Evolutionary conservation across 768 basidiomycete species (phyloP).

Genomic region (Calocera cornea): DNA sequence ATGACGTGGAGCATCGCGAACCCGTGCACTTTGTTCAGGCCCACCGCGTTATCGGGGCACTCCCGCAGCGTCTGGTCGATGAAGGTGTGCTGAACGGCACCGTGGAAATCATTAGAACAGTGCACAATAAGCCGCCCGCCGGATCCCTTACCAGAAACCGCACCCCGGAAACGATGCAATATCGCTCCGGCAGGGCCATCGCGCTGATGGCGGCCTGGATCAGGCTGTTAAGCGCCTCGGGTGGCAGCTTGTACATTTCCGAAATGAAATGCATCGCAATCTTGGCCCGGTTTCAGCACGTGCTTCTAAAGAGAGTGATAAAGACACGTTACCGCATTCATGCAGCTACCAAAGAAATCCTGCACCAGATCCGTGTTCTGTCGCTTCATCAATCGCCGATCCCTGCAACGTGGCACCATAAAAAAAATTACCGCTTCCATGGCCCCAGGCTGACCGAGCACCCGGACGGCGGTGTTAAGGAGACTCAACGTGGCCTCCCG

Average conservation of each 20-base stretch:
- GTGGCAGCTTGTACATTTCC: slow-evolving; percentile 46
- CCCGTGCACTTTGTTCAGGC: slow-evolving; percentile 44
- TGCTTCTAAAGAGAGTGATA: slow-evolving; percentile 40
- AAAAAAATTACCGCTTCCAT: slow-evolving; percentile 55
- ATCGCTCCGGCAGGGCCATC: slow-evolving; percentile 64
- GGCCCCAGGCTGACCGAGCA: slow-evolving; percentile 42
- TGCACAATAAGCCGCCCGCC: not conserved
- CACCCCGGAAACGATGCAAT: slow-evolving; percentile 68
- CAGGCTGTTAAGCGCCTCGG: slow-evolving; percentile 48
- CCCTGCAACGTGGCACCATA: not conserved
- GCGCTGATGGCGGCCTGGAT: slow-evolving; percentile 56
- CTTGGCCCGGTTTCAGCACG: slow-evolving; percentile 3
- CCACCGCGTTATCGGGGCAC: slow-evolving; percentile 40
- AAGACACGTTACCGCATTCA: slow-evolving; percentile 49
- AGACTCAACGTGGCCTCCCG: slow-evolving; percentile 42
- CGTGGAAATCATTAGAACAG: not conserved
- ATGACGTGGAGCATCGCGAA: slow-evolving; percentile 56
- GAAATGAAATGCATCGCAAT: slow-evolving; percentile 22
- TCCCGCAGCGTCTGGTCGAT: slow-evolving; percentile 53
- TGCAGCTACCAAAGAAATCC: slow-evolving; percentile 61
- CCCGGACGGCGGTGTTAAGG: slow-evolving; percentile 41
- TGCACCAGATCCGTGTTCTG: slow-evolving; percentile 90
- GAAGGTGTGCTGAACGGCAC: slow-evolving; percentile 53
- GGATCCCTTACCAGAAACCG: slow-evolving; percentile 57
- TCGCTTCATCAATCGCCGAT: not conserved